These are phyloP conservation scores for Rosa chinensis DNA, from an alignment of 306 rosid species.

Conservation along the genomic window DNA sequence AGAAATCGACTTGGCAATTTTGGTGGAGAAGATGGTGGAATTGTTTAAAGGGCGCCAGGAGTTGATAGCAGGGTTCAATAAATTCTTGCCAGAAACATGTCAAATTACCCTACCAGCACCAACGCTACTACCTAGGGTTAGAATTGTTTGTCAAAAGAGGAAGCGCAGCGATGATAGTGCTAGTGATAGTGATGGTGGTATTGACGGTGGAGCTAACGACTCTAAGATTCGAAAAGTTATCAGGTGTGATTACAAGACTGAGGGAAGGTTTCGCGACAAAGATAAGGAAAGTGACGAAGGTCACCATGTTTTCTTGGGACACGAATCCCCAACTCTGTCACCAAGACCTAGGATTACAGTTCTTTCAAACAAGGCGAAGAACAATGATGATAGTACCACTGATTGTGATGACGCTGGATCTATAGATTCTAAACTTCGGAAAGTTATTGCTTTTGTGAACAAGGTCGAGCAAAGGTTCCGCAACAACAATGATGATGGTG, in stretches of 20 bases:
- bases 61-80: conserved; percentile 78
- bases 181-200: background rate
- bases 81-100: conserved; percentile 84
- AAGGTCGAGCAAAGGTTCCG: conserved; percentile 80
- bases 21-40: conserved; percentile 75
- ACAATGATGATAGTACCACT: background rate
- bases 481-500: conserved; percentile 9
- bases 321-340: background rate
- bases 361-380: background rate
- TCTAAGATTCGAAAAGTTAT: background rate
- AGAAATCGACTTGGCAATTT: conserved; percentile 53
- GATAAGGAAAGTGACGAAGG: background rate
- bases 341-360: background rate
- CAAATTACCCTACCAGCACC: conserved; percentile 61
- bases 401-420: background rate
- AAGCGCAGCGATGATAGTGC: background rate
- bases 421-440: conserved; percentile 34
- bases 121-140: no score
- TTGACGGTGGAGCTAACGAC: background rate
- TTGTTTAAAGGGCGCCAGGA: conserved; percentile 75
- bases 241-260: background rate
- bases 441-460: conserved; percentile 86
- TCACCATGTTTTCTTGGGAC: background rate
- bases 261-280: background rate
- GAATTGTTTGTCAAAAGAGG: background rate